Base-by-base conservation (phyloP, 2,329 filamentous ascomycete species). In the Emmonsiellopsis sp. region DNA sequence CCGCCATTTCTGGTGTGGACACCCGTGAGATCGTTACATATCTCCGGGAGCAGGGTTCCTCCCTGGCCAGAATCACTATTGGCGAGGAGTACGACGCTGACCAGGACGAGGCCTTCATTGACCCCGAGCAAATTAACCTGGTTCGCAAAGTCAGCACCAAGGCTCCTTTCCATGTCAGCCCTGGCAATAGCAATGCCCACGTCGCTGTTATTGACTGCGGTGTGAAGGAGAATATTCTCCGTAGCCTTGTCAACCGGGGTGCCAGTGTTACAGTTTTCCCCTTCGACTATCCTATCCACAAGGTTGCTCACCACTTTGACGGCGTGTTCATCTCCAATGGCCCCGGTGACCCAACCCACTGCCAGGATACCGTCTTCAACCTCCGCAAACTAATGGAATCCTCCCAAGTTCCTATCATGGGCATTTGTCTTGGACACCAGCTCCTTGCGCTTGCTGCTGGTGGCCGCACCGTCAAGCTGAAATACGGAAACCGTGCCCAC, bases 301-400 rank as follows among this genome's bases (percentile, higher is more conserved):
- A 97, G 81, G 88, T 96, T 39, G 88, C 93, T 54, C 87, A 94
- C 73, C 90, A 97, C 80, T 97, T 95, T 64, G 93, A 98, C 64
- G 93, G 93, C 67, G 85, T 98, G 67, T 98, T 98, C 81, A 96
- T 97, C 76, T 95, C 90, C 74, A 98, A 98, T 75, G 93, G 93
- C 56, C 93, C 93, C 32, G 93, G 93, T 75, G 93, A 98, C 75
- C 93, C 93, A 63, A 97, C 91, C 42, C 93, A 98, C 76, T 96
- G 91, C 78, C 87, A 90, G 68, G 83, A 89, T 65, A 96, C 93
- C 42, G 89, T 95, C 59, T 92, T 94, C 81, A 91, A 95, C 77
- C 82, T 98, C 53, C 80, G 81, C 64, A 87, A 89, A 65, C 76
- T 98, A 65, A 96, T 98, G 82, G 88, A 95, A 71, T 85, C 83